Evolutionary conservation across 2,329 filamentous ascomycete genomes (phyloP).

Genomic region (Diplodia intermedia): DNA sequence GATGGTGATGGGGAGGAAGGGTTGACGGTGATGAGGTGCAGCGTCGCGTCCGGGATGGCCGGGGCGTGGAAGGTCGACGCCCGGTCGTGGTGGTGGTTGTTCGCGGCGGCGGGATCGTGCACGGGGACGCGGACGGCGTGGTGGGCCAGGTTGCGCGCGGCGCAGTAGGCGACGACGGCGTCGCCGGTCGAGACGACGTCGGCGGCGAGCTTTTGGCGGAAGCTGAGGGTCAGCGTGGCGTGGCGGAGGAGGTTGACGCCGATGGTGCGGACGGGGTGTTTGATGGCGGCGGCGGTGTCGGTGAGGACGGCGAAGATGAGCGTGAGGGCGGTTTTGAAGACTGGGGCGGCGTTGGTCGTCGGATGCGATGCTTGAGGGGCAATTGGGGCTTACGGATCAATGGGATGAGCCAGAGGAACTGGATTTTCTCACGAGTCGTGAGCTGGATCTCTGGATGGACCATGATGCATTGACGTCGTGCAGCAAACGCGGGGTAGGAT

Average conservation of each 20-base stretch:
- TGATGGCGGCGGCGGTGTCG: constrained; percentile 33
- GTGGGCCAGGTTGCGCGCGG: neutral
- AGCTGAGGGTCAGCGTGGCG: constrained; percentile 41
- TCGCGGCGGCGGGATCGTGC: neutral
- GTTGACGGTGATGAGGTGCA: constrained; percentile 17
- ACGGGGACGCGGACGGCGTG: constrained; percentile 28
- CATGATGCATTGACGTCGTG: neutral
- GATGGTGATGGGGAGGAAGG: neutral
- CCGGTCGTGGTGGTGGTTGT: neutral
- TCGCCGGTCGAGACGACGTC: constrained; percentile 38
- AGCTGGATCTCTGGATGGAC: constrained; percentile 5
- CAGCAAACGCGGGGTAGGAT: neutral
- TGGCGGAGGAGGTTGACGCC: constrained; percentile 38
- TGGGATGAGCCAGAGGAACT: constrained; percentile 11
- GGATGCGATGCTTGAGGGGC: neutral
- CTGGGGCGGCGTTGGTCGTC: neutral
- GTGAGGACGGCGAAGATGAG: constrained; percentile 37
- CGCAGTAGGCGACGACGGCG: constrained; percentile 35
- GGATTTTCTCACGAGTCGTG: neutral
- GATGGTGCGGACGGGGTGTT: constrained; percentile 42
- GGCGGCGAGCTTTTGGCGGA: constrained; percentile 39
- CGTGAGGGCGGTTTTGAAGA: constrained; percentile 36
- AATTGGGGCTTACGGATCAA: neutral
- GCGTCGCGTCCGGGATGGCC: constrained; percentile 35
- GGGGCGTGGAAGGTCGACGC: constrained; percentile 3